These are phyloP conservation scores for Lactarius vividus DNA, from an alignment of 768 basidiomycete genomes.

Conservation along the genomic window DNA sequence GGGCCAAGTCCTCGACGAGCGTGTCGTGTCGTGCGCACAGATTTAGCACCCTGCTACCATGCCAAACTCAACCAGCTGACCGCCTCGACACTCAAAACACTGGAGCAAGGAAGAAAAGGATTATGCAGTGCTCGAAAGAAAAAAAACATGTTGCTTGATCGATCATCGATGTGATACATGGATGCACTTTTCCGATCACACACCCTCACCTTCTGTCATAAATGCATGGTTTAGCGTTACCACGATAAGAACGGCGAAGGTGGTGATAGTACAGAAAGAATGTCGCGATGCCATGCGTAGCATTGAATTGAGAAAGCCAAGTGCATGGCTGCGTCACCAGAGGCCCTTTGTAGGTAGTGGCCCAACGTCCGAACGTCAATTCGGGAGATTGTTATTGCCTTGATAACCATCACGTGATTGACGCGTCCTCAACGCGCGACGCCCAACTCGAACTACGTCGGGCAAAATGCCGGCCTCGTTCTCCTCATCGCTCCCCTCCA, in stretches of 20 bases:
- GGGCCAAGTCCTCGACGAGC: constrained; percentile 33
- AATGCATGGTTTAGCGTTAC: constrained; percentile 1
- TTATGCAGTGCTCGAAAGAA: constrained; percentile 1
- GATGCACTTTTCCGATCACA: background rate
- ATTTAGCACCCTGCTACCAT: background rate
- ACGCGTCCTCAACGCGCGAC: constrained; percentile 17
- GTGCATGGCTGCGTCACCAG: no score
- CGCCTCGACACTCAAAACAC: background rate
- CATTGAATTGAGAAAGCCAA: background rate
- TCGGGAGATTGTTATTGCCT: no score
- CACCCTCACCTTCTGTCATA: background rate
- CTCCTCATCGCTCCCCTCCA: constrained; percentile 26
- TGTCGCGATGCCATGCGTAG: constrained; percentile 23
- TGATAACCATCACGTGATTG: constrained; percentile 24
- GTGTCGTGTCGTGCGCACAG: constrained; percentile 10
- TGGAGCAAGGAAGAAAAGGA: background rate
- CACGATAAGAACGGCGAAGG: background rate
- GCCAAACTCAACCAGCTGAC: background rate
- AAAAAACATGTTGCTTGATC: constrained; percentile 8
- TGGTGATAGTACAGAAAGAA: constrained; percentile 26
- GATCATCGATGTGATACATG: constrained; percentile 15
- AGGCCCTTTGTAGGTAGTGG: no score
- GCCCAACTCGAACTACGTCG: background rate
- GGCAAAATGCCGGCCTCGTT: constrained; percentile 27
- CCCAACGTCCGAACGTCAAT: no score